Conservation (phyloP, 768 basidiomycete species). For the Podaxis sp. region DNA sequence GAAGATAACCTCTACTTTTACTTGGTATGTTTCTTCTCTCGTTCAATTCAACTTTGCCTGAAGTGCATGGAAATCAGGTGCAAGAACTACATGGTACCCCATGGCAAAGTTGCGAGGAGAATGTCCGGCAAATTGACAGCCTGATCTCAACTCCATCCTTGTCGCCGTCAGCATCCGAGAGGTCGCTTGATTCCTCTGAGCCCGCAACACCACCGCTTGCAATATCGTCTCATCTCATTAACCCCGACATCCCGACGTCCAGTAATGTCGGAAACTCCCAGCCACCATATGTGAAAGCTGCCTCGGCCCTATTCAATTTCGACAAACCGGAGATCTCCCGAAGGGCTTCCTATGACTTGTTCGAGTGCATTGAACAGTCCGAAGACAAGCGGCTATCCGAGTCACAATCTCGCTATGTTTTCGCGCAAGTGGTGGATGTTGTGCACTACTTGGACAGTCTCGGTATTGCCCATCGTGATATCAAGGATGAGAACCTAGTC, state of each 20-base stretch:
- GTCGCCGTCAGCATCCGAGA: conserved; percentile 43
- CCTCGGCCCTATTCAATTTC: background rate
- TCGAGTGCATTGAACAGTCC: conserved; percentile 92
- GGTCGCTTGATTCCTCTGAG: conserved; percentile 28
- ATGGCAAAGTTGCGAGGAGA: conserved; percentile 58
- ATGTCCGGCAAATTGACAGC: conserved; percentile 23
- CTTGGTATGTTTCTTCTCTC: conserved; percentile 49
- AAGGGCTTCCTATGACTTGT: conserved; percentile 87
- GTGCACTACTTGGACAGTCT: conserved; percentile 77
- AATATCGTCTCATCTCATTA: conserved; percentile 10
- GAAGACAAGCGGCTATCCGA: conserved; percentile 79
- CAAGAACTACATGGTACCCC: conserved; percentile 93
- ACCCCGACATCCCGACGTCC: background rate
- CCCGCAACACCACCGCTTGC: conserved; percentile 28
- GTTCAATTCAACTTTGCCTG: background rate
- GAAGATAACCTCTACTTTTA: conserved; percentile 87
- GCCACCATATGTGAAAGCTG: conserved; percentile 26
- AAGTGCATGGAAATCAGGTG: conserved; percentile 46
- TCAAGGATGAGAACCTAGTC: conserved; percentile 95
- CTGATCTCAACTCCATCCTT: conserved; percentile 49
- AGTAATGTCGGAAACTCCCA: background rate
- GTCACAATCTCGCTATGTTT: conserved; percentile 76
- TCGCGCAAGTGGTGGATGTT: conserved; percentile 84
- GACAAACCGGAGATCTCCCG: conserved; percentile 48
- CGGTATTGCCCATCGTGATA: conserved; percentile 91